Evolutionary conservation across 441 rosid species (phyloP), one percentile per base, ranked within the genome.

Genomic region (Gossypium schwendimanii): DNA sequence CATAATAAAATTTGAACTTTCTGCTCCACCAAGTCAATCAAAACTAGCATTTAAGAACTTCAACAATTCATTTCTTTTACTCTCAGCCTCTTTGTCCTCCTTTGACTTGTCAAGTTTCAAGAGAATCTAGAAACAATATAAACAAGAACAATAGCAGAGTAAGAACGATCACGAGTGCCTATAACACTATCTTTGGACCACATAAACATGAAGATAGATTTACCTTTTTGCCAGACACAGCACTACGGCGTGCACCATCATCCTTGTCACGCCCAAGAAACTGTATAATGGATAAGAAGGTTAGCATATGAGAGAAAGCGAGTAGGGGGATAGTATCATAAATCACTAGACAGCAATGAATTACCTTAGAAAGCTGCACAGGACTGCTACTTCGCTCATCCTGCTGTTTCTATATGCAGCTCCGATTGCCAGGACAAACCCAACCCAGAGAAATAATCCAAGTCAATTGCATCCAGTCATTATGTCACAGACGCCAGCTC

Each of bases 191-290:
- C 5, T 63, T 63, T 63, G 53, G 15, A 21, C 9, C 21, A 63
- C 41, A 41, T 8, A 44, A 31, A 52, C 57, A 41, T 2, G 23
- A 54, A 61, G 74, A 49, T 17, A n/a, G 36, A 24, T 82, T 73
- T 24, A 89, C 99, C 87, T 92, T 95, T 82, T 92, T 91, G 33
- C 99, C 99, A 62, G 98, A 95, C 64, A 95, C 97, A 71, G 96
- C 97, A 76, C 99, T 95, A 55, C 98, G 91, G 36, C 93, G 96
- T 45, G 83, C 92, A 69, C 91, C 89, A 70, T 87, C 90, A 47
- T 79, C 98, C 73, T 89, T 88, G 78, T 82, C 90, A 15, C 87
- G 91, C 53, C 96, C 88, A 74, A 94, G 74, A 77, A 89, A 89
- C 99, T 94, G 87, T 55, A 67, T 2, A 2, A 63, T 52, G 23